These are phyloP conservation scores for Malus hybrid DNA, from an alignment of 331 rosid species.

Conservation along the genomic window DNA sequence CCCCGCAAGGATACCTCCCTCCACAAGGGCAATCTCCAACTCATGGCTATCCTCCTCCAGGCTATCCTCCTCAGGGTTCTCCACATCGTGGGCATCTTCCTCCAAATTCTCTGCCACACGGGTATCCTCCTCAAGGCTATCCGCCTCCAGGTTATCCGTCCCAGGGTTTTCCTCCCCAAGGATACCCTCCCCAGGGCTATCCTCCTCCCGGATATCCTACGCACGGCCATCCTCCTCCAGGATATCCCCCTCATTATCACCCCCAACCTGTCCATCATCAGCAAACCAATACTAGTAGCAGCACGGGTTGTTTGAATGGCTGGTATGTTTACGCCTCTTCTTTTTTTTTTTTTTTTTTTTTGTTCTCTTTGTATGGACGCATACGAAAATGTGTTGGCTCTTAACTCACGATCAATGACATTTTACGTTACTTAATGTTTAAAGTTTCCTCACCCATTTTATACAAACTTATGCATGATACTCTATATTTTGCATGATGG, in stretches of 20 bases:
- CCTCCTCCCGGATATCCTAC: slow-evolving; percentile 24
- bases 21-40: slow-evolving; percentile 8
- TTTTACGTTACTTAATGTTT: too few relatives aligned
- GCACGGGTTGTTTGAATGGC: slow-evolving; percentile 56
- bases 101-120: slow-evolving; percentile 11
- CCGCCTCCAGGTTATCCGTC: slow-evolving; percentile 30
- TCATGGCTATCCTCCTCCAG: slow-evolving; percentile 23
- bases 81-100: slow-evolving; percentile 36
- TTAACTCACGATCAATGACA: too few relatives aligned
- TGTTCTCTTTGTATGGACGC: neutral
- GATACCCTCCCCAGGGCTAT: slow-evolving; percentile 22
- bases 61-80: slow-evolving; percentile 39
- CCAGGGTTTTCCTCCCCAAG: slow-evolving; percentile 24
- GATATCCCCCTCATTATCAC: slow-evolving; percentile 63
- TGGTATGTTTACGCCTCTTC: slow-evolving; percentile 34
- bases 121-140: neutral
- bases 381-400: too few relatives aligned
- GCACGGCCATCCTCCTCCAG: slow-evolving; percentile 47
- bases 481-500: too few relatives aligned
- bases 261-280: slow-evolving; percentile 59
- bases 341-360: slow-evolving; percentile 1
- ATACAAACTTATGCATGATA: too few relatives aligned
- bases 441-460: too few relatives aligned
- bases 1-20: slow-evolving; percentile 52
- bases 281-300: neutral